Evolutionary conservation across 139 green algal genomes (phyloP).

Genomic region (Chlamydomonas sphaeroides): DNA sequence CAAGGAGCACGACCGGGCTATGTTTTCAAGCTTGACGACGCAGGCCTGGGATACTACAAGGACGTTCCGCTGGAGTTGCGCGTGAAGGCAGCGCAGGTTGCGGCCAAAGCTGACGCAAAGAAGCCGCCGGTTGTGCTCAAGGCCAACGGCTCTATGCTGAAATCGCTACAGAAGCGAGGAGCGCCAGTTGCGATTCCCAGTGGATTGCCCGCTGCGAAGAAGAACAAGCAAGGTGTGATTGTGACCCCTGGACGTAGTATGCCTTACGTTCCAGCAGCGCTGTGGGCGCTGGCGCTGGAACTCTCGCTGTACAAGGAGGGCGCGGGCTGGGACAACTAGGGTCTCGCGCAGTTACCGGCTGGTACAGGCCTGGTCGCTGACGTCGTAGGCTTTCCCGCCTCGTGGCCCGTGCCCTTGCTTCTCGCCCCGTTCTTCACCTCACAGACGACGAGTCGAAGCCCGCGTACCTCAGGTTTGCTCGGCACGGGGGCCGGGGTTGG

Average conservation of each 20-base stretch:
- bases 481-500: constrained; percentile 10
- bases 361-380: neutral
- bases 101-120: neutral
- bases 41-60: constrained; percentile 45
- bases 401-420: neutral
- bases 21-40: constrained; percentile 41
- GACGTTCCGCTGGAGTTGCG: constrained; percentile 11
- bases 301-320: neutral
- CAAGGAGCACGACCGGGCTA: constrained; percentile 20
- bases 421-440: too few species aligned
- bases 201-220: constrained; percentile 48
- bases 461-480: neutral
- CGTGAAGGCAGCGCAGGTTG: neutral
- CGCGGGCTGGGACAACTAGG: neutral
- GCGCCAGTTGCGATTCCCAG: neutral
- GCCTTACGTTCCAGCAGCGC: neutral
- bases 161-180: constrained; percentile 42
- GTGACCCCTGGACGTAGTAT: neutral
- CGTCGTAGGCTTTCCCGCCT: too few species aligned
- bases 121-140: constrained; percentile 43
- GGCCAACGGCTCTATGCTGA: constrained; percentile 49
- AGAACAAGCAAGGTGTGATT: constrained; percentile 50
- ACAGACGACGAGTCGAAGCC: neutral
- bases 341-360: neutral
- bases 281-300: neutral